Percentiles rank a stretch among this genome's conserved stretches.
Conservation (phyloP, 768 basidiomycete genomes). For the Xerocomellus dryophilus region DNA sequence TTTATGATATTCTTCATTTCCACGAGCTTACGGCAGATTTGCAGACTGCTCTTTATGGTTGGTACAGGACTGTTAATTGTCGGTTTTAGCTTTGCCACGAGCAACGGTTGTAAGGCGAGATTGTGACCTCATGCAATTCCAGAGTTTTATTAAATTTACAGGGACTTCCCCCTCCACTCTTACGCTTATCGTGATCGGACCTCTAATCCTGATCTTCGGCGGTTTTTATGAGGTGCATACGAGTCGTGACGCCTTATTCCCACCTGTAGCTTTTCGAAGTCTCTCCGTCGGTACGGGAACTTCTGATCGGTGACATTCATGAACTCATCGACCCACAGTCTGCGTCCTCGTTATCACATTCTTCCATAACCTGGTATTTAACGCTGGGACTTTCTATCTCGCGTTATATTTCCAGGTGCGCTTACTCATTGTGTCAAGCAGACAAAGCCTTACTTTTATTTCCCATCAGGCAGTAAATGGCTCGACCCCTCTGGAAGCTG, state of each 20-base stretch:
- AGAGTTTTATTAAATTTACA: conserved; percentile 31
- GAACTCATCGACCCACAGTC: conserved; percentile 39
- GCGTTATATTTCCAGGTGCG: conserved; percentile 78
- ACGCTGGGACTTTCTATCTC: conserved; percentile 82
- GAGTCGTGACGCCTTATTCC: conserved; percentile 68
- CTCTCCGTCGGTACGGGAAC: conserved; percentile 51
- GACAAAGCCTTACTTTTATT: conserved; percentile 1
- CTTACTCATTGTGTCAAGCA: conserved; percentile 1
- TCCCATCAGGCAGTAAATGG: conserved; percentile 60
- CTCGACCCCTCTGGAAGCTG: conserved; percentile 68
- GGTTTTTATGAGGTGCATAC: conserved; percentile 69
- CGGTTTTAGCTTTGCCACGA: conserved; percentile 74
- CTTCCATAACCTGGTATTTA: conserved; percentile 81
- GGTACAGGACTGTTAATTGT: conserved; percentile 73
- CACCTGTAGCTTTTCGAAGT: conserved; percentile 58
- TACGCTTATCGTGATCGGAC: conserved; percentile 54
- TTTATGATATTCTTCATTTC: conserved; percentile 19
- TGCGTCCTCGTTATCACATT: conserved; percentile 66
- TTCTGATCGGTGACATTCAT: conserved; percentile 6
- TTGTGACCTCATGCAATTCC: neutral
- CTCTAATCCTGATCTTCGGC: conserved; percentile 51
- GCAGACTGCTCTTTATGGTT: conserved; percentile 67
- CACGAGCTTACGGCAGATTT: conserved; percentile 19
- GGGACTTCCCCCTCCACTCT: conserved; percentile 66
- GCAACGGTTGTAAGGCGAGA: conserved; percentile 58